Percentiles rank a stretch among this genome's conserved stretches.
phyloP scores from a whole-genome alignment of 805 yeast species.

The Kodamaea laetipori region DNA sequence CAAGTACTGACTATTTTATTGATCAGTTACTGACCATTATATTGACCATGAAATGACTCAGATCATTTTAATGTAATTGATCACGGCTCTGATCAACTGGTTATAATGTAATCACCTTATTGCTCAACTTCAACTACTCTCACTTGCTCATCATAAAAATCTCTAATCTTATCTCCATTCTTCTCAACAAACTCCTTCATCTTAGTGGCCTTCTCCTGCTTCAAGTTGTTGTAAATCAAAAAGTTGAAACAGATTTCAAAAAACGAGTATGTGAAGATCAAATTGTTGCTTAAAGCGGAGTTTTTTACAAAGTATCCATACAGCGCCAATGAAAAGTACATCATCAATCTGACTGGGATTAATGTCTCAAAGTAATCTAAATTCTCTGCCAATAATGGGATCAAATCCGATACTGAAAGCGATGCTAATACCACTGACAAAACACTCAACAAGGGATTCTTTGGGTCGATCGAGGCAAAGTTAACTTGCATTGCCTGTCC shows the following conservation, averaged over 20 bases:
- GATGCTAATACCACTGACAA: constrained; percentile 48
- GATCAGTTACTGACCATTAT: too few relatives aligned
- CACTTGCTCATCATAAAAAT: constrained; percentile 32
- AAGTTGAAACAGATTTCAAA: constrained; percentile 72
- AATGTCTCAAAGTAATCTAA: constrained; percentile 56
- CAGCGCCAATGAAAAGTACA: constrained; percentile 52
- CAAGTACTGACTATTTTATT: too few relatives aligned
- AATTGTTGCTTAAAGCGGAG: constrained; percentile 57
- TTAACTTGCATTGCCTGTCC: constrained; percentile 62
- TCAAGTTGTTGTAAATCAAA: constrained; percentile 58
- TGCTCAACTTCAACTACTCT: constrained; percentile 31
- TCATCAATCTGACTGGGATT: constrained; percentile 57
- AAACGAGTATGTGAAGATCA: constrained; percentile 60
- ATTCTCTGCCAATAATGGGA: constrained; percentile 56
- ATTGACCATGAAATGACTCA: too few relatives aligned
- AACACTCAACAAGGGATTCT: constrained; percentile 52
- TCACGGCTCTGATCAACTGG: too few relatives aligned
- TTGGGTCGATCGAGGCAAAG: constrained; percentile 28
- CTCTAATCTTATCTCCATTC: constrained; percentile 37
- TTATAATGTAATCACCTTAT: too few relatives aligned
- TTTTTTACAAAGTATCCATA: constrained; percentile 50
- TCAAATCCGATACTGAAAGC: constrained; percentile 53
- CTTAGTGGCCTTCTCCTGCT: constrained; percentile 61
- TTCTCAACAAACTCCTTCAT: constrained; percentile 45
- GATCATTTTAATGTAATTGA: too few relatives aligned